Conservation (phyloP, 2,329 filamentous ascomycete genomes). For the Blastomyces percursus region DNA sequence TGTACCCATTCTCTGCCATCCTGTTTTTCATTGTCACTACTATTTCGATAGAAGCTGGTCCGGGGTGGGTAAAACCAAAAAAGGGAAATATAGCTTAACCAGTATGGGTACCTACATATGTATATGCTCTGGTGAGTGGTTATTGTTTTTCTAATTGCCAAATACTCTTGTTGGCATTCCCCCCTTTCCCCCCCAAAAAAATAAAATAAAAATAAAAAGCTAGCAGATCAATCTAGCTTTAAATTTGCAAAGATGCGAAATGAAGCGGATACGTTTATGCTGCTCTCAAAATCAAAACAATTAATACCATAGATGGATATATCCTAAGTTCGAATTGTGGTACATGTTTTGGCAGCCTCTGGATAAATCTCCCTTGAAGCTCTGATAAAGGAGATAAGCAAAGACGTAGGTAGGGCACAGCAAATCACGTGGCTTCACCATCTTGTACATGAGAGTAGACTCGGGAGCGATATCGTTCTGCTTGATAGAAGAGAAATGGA, state of each 20-base stretch:
- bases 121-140: neutral
- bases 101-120: slow-evolving; percentile 2
- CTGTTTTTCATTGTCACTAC: neutral
- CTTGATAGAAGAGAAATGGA: neutral
- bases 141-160: neutral
- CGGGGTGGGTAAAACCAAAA: neutral
- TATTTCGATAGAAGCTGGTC: neutral
- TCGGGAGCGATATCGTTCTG: no score
- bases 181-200: no score
- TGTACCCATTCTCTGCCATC: neutral
- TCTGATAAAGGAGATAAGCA: neutral
- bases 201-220: no score
- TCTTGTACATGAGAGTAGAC: neutral
- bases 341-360: neutral
- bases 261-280: neutral
- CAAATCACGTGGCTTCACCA: neutral
- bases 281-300: neutral
- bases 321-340: neutral
- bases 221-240: neutral
- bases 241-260: neutral
- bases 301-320: neutral
- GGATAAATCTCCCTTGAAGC: neutral
- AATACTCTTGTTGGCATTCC: no score
- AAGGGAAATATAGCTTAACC: neutral
- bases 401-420: neutral